Evolutionary conservation across 1,284 basidiomycete genomes (phyloP).

Genomic region (Moesziomyces sp.): DNA sequence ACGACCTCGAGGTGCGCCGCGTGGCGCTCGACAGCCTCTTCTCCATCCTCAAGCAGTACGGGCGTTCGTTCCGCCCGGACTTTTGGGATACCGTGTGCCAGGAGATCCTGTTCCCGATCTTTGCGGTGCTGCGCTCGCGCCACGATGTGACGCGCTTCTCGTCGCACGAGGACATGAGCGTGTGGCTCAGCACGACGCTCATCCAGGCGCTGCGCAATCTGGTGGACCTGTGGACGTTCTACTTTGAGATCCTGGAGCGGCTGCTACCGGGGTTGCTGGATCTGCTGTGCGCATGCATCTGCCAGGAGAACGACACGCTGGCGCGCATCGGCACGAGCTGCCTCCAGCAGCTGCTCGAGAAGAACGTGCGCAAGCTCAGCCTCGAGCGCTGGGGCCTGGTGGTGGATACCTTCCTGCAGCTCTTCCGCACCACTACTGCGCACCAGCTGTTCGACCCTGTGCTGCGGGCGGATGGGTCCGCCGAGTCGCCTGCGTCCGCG

Average conservation of each 20-base stretch:
- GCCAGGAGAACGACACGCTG: conserved; percentile 88
- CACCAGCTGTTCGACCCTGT: conserved; percentile 93
- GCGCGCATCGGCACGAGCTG: conserved; percentile 98
- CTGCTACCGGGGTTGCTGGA: conserved; percentile 92
- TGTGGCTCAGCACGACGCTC: conserved; percentile 99
- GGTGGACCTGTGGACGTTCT: conserved; percentile 94
- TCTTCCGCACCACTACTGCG: conserved; percentile 97
- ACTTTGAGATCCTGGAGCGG: conserved; percentile 90
- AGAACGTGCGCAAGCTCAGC: conserved; percentile 89
- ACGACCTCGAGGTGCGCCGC: conserved; percentile 93
- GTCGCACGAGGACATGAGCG: conserved; percentile 98
- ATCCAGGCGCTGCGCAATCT: conserved; percentile 96
- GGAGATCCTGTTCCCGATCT: conserved; percentile 97
- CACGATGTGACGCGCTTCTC: conserved; percentile 87
- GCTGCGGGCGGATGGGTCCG: conserved; percentile 75
- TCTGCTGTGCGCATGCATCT: conserved; percentile 94
- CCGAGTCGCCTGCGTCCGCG: conserved; percentile 17
- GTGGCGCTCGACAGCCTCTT: conserved; percentile 92
- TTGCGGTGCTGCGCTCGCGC: conserved; percentile 87
- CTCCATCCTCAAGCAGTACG: conserved; percentile 90
- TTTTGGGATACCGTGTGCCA: conserved; percentile 99
- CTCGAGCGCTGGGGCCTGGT: conserved; percentile 89
- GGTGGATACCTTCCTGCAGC: conserved; percentile 89
- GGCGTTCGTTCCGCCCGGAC: conserved; percentile 83
- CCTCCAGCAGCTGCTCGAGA: conserved; percentile 93